Evolutionary conservation across 2,329 filamentous ascomycete genomes (phyloP).

Genomic region (Furcasterigmium sp.): DNA sequence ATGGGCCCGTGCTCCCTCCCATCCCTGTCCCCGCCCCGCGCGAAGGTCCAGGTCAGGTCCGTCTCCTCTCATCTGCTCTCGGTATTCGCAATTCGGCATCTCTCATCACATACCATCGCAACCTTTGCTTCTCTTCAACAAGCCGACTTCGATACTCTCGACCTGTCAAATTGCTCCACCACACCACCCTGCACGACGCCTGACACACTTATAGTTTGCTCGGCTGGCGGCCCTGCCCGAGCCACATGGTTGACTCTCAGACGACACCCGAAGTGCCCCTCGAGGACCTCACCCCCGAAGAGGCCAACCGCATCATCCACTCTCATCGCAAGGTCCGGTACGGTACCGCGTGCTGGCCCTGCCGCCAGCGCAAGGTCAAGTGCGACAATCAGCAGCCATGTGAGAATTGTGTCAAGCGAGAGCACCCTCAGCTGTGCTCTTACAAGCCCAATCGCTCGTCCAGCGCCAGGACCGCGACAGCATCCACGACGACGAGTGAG

Average conservation of each 20-base stretch:
- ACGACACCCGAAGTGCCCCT: conserved; percentile 39
- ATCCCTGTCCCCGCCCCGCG: no score
- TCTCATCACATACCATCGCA: background rate
- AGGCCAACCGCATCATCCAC: conserved; percentile 64
- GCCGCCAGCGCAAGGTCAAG: conserved; percentile 63
- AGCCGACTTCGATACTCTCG: no score
- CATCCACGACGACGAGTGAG: conserved; percentile 17
- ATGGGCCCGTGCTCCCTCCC: no score
- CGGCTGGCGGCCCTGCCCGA: background rate
- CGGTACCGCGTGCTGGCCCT: conserved; percentile 63
- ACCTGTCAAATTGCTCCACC: no score
- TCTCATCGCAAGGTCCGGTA: conserved; percentile 65
- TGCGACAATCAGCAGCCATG: conserved; percentile 65
- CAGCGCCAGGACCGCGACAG: conserved; percentile 18
- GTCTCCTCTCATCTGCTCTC: background rate
- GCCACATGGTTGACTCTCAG: conserved; percentile 13
- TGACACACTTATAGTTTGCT: no score
- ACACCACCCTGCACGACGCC: no score
- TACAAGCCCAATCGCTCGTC: conserved; percentile 56
- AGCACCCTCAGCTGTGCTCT: conserved; percentile 59
- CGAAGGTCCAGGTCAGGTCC: background rate
- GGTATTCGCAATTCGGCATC: conserved; percentile 1
- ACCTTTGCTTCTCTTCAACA: no score
- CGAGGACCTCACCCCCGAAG: conserved; percentile 57
- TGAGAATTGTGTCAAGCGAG: conserved; percentile 62